These are phyloP conservation scores for Leccinum arenicola DNA, from an alignment of 768 basidiomycete species.

Conservation along the genomic window DNA sequence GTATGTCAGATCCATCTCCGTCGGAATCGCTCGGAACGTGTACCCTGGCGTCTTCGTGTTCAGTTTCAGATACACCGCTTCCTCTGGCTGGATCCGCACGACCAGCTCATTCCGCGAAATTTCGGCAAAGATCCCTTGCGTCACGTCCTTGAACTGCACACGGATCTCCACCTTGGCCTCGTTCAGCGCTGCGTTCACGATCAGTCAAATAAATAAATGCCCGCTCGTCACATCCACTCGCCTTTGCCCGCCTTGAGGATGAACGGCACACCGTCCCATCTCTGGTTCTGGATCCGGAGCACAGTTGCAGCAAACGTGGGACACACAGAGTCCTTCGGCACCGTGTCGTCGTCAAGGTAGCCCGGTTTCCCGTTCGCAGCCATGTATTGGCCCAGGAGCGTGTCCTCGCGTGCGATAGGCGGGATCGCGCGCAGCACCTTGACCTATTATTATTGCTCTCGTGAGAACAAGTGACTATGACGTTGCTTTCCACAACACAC, in stretches of 20 bases:
- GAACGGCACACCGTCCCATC: conserved; percentile 99
- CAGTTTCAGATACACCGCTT: conserved; percentile 96
- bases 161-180: conserved; percentile 99
- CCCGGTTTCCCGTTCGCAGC: conserved; percentile 90
- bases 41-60: conserved; percentile 95
- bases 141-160: conserved; percentile 97
- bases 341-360: conserved; percentile 96
- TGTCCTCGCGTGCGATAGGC: conserved; percentile 72
- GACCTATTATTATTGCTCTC: conserved; percentile 51
- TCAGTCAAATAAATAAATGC: conserved; percentile 11
- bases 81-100: conserved; percentile 93
- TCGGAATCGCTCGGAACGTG: conserved; percentile 84
- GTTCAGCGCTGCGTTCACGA: conserved; percentile 67
- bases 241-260: conserved; percentile 99
- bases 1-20: conserved; percentile 98
- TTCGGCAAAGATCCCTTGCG: conserved; percentile 94
- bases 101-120: conserved; percentile 97
- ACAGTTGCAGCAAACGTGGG: conserved; percentile 93
- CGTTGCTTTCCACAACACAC: conserved; percentile 36
- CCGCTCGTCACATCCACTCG: conserved; percentile 32
- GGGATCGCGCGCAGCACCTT: conserved; percentile 94
- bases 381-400: conserved; percentile 93
- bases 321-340: conserved; percentile 87
- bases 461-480: conserved; percentile 14
- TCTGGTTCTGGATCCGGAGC: conserved; percentile 89